phyloP scores from a whole-genome alignment of 2,329 filamentous ascomycete species.

The Colletotrichum siamense region DNA sequence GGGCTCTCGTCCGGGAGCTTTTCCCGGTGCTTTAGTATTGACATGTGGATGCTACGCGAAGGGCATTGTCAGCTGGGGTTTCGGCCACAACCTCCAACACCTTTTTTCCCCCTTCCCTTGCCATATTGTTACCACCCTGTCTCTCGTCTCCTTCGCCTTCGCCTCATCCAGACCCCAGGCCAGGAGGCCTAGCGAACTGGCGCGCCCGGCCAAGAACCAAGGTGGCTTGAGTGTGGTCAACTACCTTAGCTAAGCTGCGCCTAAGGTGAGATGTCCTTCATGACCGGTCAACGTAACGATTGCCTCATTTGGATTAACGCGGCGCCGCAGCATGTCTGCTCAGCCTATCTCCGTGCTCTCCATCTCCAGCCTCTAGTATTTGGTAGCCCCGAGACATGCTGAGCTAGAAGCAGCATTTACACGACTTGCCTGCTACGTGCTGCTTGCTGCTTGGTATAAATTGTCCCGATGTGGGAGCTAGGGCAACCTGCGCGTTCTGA shows the following conservation, averaged over 20 bases:
- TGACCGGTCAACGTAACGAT: slow-evolving; percentile 14
- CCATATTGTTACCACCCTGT: not conserved
- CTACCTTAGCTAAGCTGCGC: slow-evolving; percentile 2
- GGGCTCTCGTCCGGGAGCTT: not conserved
- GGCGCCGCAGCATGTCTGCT: not conserved
- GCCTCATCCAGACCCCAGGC: not conserved
- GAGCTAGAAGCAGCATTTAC: not conserved
- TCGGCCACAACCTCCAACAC: not conserved
- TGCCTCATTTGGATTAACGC: slow-evolving; percentile 13
- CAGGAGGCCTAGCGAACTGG: not conserved
- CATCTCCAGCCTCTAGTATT: not conserved
- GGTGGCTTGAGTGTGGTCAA: not conserved
- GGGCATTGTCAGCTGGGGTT: not conserved
- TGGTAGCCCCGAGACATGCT: not conserved
- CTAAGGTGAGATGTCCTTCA: not conserved
- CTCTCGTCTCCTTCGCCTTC: not conserved
- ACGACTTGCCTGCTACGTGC: not conserved
- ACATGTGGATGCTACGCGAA: slow-evolving; percentile 7
- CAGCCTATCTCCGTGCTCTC: not conserved
- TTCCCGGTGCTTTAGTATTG: not conserved
- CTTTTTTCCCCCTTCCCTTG: not conserved
- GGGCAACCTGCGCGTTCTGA: not conserved
- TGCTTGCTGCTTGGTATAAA: not conserved
- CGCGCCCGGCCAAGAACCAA: not conserved
- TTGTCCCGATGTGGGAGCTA: not conserved